Evolutionary conservation across 2,329 filamentous ascomycete genomes (phyloP).

Genomic region (Fusarium denticulatum): DNA sequence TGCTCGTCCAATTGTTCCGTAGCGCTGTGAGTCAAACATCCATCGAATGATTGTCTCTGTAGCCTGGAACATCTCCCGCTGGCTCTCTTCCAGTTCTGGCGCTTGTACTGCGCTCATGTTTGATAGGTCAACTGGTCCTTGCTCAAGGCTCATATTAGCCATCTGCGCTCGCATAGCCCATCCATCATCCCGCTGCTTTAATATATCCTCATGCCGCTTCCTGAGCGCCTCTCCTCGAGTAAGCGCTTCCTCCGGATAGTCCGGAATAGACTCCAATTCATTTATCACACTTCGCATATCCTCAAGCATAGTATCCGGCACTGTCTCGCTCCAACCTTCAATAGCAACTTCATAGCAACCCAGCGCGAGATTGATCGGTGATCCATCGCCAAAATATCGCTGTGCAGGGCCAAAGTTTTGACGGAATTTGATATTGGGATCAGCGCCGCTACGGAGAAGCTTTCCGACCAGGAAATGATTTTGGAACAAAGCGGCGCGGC

Average conservation of each 20-base stretch:
- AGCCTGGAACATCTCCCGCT: neutral
- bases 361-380: rapidly evolving
- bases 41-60: neutral
- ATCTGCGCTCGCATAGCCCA: neutral
- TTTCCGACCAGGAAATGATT: neutral
- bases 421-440: neutral
- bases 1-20: neutral
- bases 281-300: neutral
- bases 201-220: neutral
- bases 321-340: neutral
- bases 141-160: neutral
- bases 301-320: neutral
- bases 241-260: neutral
- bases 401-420: neutral
- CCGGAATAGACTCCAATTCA: neutral
- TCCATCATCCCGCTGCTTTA: neutral
- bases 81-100: neutral
- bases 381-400: neutral
- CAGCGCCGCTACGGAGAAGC: neutral
- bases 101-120: neutral
- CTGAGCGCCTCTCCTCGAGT: neutral
- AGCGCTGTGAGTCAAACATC: neutral
- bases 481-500: neutral
- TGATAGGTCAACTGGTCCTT: neutral
- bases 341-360: neutral